Conservation (phyloP, 768 basidiomycete genomes). For the Kwoniella botswanensis region DNA sequence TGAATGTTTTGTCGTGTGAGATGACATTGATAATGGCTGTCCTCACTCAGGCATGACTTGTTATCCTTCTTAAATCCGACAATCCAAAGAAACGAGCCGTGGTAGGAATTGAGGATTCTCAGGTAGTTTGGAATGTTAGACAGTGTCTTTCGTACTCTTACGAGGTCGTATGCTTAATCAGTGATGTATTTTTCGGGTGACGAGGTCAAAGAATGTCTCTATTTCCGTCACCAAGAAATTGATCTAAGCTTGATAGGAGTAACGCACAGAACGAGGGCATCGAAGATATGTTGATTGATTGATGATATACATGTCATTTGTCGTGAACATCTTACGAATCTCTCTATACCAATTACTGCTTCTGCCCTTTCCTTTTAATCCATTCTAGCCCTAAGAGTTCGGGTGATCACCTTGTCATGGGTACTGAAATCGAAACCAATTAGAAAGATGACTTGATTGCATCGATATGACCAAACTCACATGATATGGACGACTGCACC, state of each 20-base stretch:
- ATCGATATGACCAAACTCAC: conserved; percentile 63
- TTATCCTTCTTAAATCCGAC: conserved; percentile 7
- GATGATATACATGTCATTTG: conserved; percentile 24
- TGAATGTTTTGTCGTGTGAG: neutral
- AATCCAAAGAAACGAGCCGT: too few relatives aligned
- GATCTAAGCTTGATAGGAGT: too few relatives aligned
- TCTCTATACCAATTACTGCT: conserved; percentile 8
- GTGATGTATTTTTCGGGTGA: too few relatives aligned
- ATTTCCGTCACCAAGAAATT: too few relatives aligned
- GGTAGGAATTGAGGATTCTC: neutral
- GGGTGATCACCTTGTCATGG: conserved; percentile 70
- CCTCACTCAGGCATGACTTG: conserved; percentile 10
- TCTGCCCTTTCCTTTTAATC: conserved; percentile 63
- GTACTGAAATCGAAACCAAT: conserved; percentile 49
- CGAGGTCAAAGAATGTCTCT: too few relatives aligned
- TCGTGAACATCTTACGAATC: neutral
- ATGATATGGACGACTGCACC: conserved; percentile 94
- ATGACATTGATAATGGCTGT: too few relatives aligned
- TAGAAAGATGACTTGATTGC: too few relatives aligned
- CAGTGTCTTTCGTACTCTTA: too few relatives aligned
- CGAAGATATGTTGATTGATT: too few relatives aligned
- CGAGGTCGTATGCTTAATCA: too few relatives aligned
- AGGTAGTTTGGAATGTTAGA: too few relatives aligned
- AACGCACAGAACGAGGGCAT: neutral
- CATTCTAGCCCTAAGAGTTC: conserved; percentile 88